phyloP scores from a whole-genome alignment of 805 yeast species.

The Alloascoidea hylecoeti region DNA sequence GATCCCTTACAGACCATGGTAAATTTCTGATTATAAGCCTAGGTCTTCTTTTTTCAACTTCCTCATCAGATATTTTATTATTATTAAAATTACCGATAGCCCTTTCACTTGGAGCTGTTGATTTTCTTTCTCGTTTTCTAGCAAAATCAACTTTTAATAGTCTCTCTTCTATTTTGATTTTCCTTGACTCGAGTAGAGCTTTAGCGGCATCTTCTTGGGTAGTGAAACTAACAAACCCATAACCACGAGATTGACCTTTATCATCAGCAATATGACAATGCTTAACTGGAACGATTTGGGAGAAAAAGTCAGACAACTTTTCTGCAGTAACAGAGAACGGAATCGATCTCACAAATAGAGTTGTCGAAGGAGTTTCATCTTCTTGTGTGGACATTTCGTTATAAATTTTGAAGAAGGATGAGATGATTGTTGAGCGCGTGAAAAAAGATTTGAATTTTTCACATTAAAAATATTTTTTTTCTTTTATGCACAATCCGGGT shows the following conservation, averaged over 20 bases:
- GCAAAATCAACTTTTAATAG: conserved; percentile 75
- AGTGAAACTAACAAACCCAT: conserved; percentile 89
- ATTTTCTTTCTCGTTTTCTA: conserved; percentile 17
- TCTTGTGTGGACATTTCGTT: no score
- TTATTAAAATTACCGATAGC: conserved; percentile 3
- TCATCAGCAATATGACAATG: conserved; percentile 88
- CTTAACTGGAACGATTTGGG: conserved; percentile 87
- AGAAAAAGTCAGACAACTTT: conserved; percentile 69
- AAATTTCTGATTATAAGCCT: conserved; percentile 80
- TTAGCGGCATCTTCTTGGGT: conserved; percentile 69
- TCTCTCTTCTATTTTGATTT: conserved; percentile 49
- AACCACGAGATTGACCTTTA: conserved; percentile 73
- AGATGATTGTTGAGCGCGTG: no score
- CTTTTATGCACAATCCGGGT: neutral
- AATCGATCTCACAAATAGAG: conserved; percentile 69
- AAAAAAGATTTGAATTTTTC: neutral
- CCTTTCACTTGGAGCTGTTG: conserved; percentile 9
- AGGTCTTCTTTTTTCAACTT: conserved; percentile 68
- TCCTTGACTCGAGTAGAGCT: conserved; percentile 60
- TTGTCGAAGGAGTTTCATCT: no score
- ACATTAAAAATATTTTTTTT: neutral
- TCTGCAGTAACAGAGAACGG: conserved; percentile 76
- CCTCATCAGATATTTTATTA: conserved; percentile 13
- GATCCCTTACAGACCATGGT: conserved; percentile 89
- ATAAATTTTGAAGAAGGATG: conserved; percentile 12